Base-by-base conservation (phyloP, 306 rosid species). In the Citrullus mucosospermus region DNA sequence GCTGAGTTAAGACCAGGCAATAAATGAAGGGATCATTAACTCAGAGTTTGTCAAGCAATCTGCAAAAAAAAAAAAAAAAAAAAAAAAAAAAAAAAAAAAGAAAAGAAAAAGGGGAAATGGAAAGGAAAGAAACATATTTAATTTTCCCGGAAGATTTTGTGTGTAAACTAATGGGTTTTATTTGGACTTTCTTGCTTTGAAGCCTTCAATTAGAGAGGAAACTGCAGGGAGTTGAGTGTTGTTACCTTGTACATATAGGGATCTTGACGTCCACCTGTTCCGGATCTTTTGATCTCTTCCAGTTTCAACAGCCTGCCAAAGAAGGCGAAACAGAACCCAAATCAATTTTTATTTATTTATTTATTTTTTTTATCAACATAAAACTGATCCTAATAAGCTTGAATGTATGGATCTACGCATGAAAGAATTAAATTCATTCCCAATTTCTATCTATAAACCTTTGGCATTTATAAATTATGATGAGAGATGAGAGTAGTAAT, bases 251-350 rank as follows among this genome's bases (percentile, higher is more conserved):
- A 90, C 83, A 86, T 79, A 63, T 79, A 90, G 69, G 93, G 93
- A 80, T 88, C 91, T 0, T 83, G 90, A 60, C 93, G 91, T 77
- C 93, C 93, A 3, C 93, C 93, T 1, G 90, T 86, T 41, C 93
- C 93, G 30, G 90, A 71, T 88, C 93, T 86, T 81, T 83, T 86
- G 80, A 90, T 91, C 8, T 85, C 89, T 48, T 86, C 85, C 83
- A 77, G 69, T 86, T 62, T 88, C 68, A 90, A 56, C 81, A 90
- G 79, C 88, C 93, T 86, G 85, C 83, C 82, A 65, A 73, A 17
- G 41, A 30, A 30, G 78, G 60, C 5, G 1, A 73, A 74, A 30
- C 62, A 73, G 44, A 30, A 4, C 32, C 3, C 61, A 22, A 51
- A 18, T 39, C 78, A 73, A 9, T 51, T 16, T 2, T 20, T 0